Percentiles rank a stretch among this genome's conserved stretches.
Evolutionary conservation across 2,329 filamentous ascomycete species (phyloP).

Genomic region (Ophiostoma perfectum): DNA sequence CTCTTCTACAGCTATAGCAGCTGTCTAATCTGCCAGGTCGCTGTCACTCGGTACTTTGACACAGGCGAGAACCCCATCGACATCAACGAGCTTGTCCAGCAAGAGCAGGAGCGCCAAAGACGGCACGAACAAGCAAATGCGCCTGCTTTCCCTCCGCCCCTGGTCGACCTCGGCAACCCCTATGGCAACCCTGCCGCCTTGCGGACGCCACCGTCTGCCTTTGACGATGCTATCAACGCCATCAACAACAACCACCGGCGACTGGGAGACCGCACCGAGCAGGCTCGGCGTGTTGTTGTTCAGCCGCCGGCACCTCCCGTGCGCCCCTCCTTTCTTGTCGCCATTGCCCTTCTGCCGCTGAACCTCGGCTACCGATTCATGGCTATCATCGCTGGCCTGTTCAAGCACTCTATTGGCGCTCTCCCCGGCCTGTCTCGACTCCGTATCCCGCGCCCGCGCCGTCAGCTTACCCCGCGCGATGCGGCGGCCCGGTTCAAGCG

Average conservation of each 20-base stretch:
- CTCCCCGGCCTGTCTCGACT: conserved; percentile 62
- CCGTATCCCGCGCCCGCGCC: conserved; percentile 53
- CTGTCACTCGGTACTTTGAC: conserved; percentile 96
- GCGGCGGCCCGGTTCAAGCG: conserved; percentile 82
- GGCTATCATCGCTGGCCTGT: conserved; percentile 62
- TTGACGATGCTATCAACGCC: background rate
- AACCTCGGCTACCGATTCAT: conserved; percentile 69
- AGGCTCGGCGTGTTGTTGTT: conserved; percentile 81
- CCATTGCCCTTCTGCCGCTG: conserved; percentile 75
- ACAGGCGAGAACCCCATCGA: conserved; percentile 37
- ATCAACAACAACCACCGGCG: conserved; percentile 4
- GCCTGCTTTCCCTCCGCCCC: background rate
- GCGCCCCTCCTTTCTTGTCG: conserved; percentile 68
- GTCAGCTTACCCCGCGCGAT: conserved; percentile 76
- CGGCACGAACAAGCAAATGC: conserved; percentile 1
- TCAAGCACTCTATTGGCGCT: conserved; percentile 75
- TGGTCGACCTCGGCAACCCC: conserved; percentile 19
- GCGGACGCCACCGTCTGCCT: background rate
- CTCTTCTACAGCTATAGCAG: too few relatives aligned
- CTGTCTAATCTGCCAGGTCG: conserved; percentile 56
- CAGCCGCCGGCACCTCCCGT: conserved; percentile 60
- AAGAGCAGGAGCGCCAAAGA: background rate
- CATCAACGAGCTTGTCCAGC: conserved; percentile 52
- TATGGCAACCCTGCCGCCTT: conserved; percentile 14
- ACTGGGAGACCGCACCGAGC: conserved; percentile 43